Conservation (phyloP, 257 asterid genomes). For the Nicotiana otophora region DNA sequence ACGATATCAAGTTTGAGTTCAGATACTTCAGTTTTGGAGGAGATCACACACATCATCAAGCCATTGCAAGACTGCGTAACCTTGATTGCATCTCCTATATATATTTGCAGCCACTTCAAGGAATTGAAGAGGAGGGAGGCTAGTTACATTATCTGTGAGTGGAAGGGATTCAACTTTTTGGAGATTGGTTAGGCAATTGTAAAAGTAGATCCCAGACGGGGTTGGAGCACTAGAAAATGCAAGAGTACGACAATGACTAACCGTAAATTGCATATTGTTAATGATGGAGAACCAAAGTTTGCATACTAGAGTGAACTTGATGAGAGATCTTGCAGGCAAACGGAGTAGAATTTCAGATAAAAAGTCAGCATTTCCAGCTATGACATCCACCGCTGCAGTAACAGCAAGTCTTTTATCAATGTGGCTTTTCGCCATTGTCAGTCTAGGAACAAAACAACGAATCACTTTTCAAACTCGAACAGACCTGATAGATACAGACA, state of each 20-base stretch:
- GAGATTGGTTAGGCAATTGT: neutral
- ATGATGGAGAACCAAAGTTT: neutral
- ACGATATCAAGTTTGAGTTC: neutral
- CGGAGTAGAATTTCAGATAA: neutral
- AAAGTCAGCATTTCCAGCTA: neutral
- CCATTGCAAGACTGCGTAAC: conserved; percentile 1
- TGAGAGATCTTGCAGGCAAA: neutral
- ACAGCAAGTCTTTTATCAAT: neutral
- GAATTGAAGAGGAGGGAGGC: neutral
- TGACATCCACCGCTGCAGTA: too few relatives aligned
- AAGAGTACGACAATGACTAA: neutral
- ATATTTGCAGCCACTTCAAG: neutral
- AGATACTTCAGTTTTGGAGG: neutral
- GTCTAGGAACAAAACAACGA: neutral
- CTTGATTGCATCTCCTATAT: neutral
- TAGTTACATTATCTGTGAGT: neutral
- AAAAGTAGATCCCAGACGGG: neutral
- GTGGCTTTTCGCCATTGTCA: neutral
- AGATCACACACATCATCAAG: neutral
- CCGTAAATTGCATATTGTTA: neutral
- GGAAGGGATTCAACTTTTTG: neutral
- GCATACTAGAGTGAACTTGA: neutral
- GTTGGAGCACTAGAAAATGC: neutral
- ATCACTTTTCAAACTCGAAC: neutral
- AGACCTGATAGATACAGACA: neutral